Evolutionary conservation across 2,329 filamentous ascomycete species (phyloP).

Genomic region (Lachnellula cervina): DNA sequence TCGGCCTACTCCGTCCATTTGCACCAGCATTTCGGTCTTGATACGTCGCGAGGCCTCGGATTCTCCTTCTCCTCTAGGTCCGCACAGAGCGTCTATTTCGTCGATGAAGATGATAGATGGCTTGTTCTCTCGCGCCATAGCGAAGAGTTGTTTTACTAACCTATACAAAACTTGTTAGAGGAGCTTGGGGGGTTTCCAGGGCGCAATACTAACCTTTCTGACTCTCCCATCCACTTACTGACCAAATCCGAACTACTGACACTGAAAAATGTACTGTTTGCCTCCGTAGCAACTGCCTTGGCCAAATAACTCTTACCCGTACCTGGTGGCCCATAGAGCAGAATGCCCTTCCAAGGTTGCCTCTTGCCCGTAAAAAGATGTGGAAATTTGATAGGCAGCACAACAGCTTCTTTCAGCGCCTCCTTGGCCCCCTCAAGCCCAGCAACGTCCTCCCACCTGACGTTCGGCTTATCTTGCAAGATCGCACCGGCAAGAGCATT

Average conservation of each 20-base stretch:
- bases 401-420: slow-evolving; percentile 93
- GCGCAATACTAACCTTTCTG: slow-evolving; percentile 68
- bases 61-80: slow-evolving; percentile 88
- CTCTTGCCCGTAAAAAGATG: slow-evolving; percentile 93
- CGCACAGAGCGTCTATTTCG: slow-evolving; percentile 94
- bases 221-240: slow-evolving; percentile 99
- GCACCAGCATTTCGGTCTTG: slow-evolving; percentile 96
- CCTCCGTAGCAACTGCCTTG: slow-evolving; percentile 96
- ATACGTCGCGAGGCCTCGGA: slow-evolving; percentile 95
- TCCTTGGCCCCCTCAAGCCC: slow-evolving; percentile 93
- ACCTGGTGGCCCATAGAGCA: slow-evolving; percentile 92
- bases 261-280: slow-evolving; percentile 98
- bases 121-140: slow-evolving; percentile 96
- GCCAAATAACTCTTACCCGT: slow-evolving; percentile 97
- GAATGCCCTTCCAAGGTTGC: slow-evolving; percentile 96
- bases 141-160: slow-evolving; percentile 93
- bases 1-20: slow-evolving; percentile 98
- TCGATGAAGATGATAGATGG: slow-evolving; percentile 99
- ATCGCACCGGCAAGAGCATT: slow-evolving; percentile 90
- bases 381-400: slow-evolving; percentile 96
- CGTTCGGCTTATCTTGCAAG: slow-evolving; percentile 88
- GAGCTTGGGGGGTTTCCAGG: not conserved
- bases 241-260: slow-evolving; percentile 96
- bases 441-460: slow-evolving; percentile 97
- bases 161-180: slow-evolving; percentile 10